Percentiles rank a stretch among this genome's conserved stretches.
phyloP scores from a whole-genome alignment of 345 rosid species.

The Dovyalis caffra region DNA sequence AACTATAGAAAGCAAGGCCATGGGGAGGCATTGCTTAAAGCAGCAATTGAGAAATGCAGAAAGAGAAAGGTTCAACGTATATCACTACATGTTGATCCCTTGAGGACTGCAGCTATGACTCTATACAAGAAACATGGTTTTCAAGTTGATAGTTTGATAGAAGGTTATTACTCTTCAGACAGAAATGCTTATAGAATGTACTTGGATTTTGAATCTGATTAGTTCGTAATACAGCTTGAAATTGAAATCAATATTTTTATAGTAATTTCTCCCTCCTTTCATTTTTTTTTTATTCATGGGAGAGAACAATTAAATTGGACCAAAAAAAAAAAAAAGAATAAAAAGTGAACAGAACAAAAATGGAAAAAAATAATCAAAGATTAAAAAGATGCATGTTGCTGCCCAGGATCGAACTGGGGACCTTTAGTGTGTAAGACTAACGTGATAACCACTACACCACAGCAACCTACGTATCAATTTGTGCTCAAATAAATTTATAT shows the following conservation, averaged over 20 bases:
- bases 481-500: too few relatives aligned
- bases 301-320: too few relatives aligned
- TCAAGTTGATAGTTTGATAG: conserved; percentile 52
- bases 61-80: conserved; percentile 61
- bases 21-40: conserved; percentile 68
- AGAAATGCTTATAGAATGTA: conserved; percentile 80
- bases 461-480: too few relatives aligned
- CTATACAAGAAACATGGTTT: conserved; percentile 76
- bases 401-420: conserved; percentile 39
- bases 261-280: too few relatives aligned
- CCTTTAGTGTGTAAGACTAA: conserved; percentile 38
- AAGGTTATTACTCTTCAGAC: conserved; percentile 66
- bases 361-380: too few relatives aligned
- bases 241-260: too few relatives aligned
- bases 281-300: too few relatives aligned
- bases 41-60: conserved; percentile 67
- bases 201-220: conserved; percentile 47
- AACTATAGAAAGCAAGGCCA: conserved; percentile 56
- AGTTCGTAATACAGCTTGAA: not conserved
- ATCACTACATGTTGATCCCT: conserved; percentile 76
- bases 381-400: too few relatives aligned
- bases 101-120: conserved; percentile 58
- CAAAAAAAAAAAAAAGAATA: too few relatives aligned
- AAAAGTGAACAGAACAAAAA: too few relatives aligned
- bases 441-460: conserved; percentile 43